Percentiles rank a stretch among this genome's conserved stretches.
These are phyloP conservation scores for Aspergillus heteromorphus DNA, from an alignment of 495 filamentous ascomycete species.

Conservation along the genomic window DNA sequence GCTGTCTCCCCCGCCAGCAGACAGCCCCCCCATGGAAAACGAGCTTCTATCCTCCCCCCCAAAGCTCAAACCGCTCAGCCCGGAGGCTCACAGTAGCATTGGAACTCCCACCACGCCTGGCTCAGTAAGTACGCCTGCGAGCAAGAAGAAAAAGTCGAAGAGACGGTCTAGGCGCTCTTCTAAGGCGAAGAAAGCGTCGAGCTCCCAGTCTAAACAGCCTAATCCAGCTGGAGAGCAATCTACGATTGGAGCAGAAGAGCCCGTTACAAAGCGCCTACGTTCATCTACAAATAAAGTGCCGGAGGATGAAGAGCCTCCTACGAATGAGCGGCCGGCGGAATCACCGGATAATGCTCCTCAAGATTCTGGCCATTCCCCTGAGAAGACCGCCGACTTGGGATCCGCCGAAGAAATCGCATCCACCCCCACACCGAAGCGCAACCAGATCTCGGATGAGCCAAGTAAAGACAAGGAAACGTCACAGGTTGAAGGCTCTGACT, in stretches of 20 bases:
- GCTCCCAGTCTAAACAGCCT: not conserved
- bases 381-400: no score
- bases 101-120: not conserved
- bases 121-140: not conserved
- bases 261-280: conserved; percentile 26
- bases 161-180: conserved; percentile 10
- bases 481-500: not conserved
- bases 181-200: conserved; percentile 2
- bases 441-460: not conserved
- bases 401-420: not conserved
- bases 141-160: conserved; percentile 16
- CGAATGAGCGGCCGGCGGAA: not conserved
- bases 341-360: not conserved
- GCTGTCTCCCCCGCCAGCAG: conserved; percentile 12
- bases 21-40: conserved; percentile 14
- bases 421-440: not conserved
- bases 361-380: not conserved
- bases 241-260: conserved; percentile 12
- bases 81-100: conserved; percentile 17
- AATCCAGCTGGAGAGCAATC: conserved; percentile 2
- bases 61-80: conserved; percentile 22
- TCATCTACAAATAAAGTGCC: conserved; percentile 21
- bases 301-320: conserved; percentile 4
- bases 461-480: not conserved
- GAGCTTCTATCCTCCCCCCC: conserved; percentile 42